A percentile compares a stretch with the other conserved stretches of the same genome.
Evolutionary conservation across 2,329 filamentous ascomycete genomes (phyloP).

Genomic region (Sclerotinia sclerotiorum): DNA sequence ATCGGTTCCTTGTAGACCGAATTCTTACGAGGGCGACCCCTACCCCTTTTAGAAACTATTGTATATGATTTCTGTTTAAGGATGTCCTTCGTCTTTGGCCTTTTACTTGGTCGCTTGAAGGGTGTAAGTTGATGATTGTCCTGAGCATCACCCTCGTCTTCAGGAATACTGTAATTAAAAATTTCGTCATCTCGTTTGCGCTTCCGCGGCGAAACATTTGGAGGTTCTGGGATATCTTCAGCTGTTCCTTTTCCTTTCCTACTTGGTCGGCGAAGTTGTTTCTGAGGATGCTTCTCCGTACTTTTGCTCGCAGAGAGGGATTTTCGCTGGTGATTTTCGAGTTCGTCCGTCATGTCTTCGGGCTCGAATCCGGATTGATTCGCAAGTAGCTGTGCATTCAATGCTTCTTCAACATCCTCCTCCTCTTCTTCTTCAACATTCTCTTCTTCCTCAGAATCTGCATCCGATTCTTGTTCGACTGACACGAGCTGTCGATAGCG

Average conservation of each 20-base stretch:
- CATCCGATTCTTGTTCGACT: neutral
- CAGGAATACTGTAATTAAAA: neutral
- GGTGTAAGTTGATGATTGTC: neutral
- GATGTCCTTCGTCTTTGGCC: neutral
- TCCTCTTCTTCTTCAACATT: neutral
- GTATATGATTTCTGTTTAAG: neutral
- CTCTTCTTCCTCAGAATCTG: neutral
- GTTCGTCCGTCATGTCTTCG: conserved; percentile 9
- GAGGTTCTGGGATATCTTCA: neutral
- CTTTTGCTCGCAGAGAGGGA: neutral
- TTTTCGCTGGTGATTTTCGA: neutral
- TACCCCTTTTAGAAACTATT: conserved; percentile 14
- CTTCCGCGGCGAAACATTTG: neutral
- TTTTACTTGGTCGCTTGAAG: neutral
- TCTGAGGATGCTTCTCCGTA: neutral
- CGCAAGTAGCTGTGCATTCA: neutral
- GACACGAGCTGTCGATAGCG: neutral
- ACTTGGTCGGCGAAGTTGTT: neutral
- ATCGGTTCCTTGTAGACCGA: neutral
- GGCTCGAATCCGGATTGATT: neutral
- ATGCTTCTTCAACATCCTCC: neutral
- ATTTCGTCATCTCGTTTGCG: neutral
- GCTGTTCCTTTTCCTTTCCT: neutral
- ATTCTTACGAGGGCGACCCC: conserved; percentile 20
- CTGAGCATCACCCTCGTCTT: neutral